Conservation (phyloP, 2,329 filamentous ascomycete genomes). For the Dactylellina parvicollis region DNA sequence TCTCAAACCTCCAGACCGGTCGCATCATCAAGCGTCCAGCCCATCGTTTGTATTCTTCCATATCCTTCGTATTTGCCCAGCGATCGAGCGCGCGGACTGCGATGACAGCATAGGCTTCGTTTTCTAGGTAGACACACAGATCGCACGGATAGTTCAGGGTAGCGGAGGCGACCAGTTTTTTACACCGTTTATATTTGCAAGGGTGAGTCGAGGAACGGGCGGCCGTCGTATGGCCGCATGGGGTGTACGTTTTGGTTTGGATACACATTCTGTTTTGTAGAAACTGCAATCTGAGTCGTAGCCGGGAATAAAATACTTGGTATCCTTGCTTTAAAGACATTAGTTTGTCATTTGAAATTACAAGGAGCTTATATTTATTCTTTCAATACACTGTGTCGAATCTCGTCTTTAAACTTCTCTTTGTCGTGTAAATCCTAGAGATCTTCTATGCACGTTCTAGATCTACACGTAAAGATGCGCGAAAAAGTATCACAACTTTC, state of each 20-base stretch:
- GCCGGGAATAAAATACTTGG: no score
- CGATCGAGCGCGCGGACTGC: conserved; percentile 10
- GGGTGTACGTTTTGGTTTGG: conserved; percentile 7
- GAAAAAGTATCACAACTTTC: no score
- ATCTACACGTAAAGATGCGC: no score
- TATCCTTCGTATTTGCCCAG: conserved; percentile 7
- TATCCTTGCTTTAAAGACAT: no score
- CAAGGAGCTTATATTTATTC: no score
- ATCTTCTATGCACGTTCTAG: no score
- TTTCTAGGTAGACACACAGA: conserved; percentile 31
- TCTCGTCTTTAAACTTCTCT: no score
- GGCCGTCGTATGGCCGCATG: conserved; percentile 25
- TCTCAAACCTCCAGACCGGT: conserved; percentile 28
- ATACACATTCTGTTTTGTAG: conserved; percentile 24
- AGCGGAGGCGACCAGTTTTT: not conserved
- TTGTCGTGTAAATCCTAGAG: no score
- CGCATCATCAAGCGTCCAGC: conserved; percentile 20
- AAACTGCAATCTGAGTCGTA: no score
- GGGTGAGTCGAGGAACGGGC: not conserved
- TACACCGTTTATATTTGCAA: conserved; percentile 33
- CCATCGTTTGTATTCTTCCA: conserved; percentile 11
- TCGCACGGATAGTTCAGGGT: not conserved
- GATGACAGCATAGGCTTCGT: conserved; percentile 29
- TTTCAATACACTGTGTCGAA: no score
- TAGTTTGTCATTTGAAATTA: no score